Conservation (phyloP, 768 basidiomycete genomes). For the Filobasidium floriforme region DNA sequence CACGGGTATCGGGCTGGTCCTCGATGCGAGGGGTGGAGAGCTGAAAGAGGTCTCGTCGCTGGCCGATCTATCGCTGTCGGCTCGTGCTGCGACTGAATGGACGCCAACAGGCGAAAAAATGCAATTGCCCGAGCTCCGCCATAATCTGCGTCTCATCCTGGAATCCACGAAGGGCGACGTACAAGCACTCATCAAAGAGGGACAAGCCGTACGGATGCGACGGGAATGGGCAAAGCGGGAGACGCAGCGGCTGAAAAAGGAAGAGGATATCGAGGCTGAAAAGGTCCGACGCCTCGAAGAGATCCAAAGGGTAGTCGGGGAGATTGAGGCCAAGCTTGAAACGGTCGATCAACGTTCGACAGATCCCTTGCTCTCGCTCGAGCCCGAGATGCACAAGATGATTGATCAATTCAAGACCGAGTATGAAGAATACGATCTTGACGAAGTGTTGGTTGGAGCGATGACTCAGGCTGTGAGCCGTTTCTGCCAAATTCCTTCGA, state of each 20-base stretch:
- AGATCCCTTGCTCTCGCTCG: slow-evolving; percentile 65
- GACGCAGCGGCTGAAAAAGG: slow-evolving; percentile 61
- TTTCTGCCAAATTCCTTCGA: neutral
- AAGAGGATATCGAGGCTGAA: slow-evolving; percentile 67
- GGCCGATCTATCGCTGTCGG: slow-evolving; percentile 62
- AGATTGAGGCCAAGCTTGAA: slow-evolving; percentile 60
- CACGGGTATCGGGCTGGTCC: slow-evolving; percentile 70
- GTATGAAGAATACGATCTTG: slow-evolving; percentile 68
- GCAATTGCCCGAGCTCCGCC: slow-evolving; percentile 90
- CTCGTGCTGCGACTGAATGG: slow-evolving; percentile 50
- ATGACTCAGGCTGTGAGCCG: slow-evolving; percentile 64
- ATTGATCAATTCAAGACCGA: slow-evolving; percentile 62
- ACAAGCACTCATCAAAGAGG: slow-evolving; percentile 82
- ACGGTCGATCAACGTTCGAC: slow-evolving; percentile 55
- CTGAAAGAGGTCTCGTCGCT: slow-evolving; percentile 80
- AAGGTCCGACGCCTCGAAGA: slow-evolving; percentile 68
- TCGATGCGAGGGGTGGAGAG: slow-evolving; percentile 91
- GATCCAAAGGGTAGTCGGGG: slow-evolving; percentile 65
- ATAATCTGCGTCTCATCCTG: slow-evolving; percentile 81
- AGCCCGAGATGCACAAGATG: slow-evolving; percentile 65
- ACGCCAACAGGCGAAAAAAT: slow-evolving; percentile 77
- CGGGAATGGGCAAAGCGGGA: slow-evolving; percentile 66
- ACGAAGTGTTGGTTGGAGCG: slow-evolving; percentile 88
- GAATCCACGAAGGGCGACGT: slow-evolving; percentile 76
- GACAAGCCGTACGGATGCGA: slow-evolving; percentile 68